Base-by-base conservation (phyloP, 179 eudicot species). In the Beta macrorhiza region DNA sequence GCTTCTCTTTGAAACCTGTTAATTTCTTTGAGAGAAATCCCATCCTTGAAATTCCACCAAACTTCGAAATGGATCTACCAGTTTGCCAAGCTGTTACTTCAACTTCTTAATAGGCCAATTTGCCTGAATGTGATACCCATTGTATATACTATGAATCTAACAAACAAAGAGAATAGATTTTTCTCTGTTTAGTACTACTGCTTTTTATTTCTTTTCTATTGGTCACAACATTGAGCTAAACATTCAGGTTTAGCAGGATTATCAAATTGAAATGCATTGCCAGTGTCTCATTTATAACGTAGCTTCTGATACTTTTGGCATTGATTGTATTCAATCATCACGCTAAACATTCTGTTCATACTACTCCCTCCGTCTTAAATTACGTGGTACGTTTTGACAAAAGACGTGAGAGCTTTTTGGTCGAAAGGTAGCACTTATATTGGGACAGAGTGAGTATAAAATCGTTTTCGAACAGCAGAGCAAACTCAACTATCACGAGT, bases 21-120 rank as follows among this genome's bases (percentile, higher is more conserved):
- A 95, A 95, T 78, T 95, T 95, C 90, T 95, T 92, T 44, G 99
- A 95, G 85, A 93, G 89, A 56, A 95, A 95, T 82, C 98, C 99
- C 0, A 93, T 95, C 80, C 94, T 95, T 10, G 81, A 83, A 74
- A 83, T 83, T 20, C 90, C 97, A 11, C 99, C 99, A 6, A 90
- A 89, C 72, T 69, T 74, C 3, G 91, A 89, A 58, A 82, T 89
- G 80, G 99, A 95, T 52, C 88, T 95, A 7, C 99, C 99, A 0
- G 83, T 80, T 79, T 95, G 98, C 88, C 88, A 84, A 79, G 88
- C 90, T 80, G 81, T 87, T 59, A 86, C 91, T 32, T 83, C 92
- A 59, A 62, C 75, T 78, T 59, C 79, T 37, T 85, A 55, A 79
- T 45, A 56, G 53, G 16, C 5, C 25, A 25, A 16, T 22, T 10